Base-by-base conservation (phyloP, 345 rosid species). In the Clarkia xantiana region DNA sequence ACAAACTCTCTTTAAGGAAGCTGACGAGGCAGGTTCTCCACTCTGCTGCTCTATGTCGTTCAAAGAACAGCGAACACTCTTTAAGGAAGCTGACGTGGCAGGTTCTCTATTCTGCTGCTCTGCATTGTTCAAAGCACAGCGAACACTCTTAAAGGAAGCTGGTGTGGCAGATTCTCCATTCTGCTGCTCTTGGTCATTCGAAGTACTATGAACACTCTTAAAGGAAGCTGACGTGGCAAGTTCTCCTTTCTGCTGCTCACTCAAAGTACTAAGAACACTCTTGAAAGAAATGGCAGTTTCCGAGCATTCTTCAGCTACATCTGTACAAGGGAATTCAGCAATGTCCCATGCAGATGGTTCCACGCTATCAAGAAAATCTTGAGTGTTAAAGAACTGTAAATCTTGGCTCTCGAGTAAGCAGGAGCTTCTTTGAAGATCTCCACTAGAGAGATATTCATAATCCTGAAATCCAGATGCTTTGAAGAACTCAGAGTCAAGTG, bases 401-500 rank as follows among this genome's bases (percentile, higher is more conserved):
- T 22, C 5, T 22, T 22, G 25, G 5, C 25, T 29, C 36, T 10
- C 36, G 8, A 10, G 1, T 29, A 29, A 0, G 36, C 8, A n/a
- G n/a, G n/a, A n/a, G n/a, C n/a, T n/a, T n/a, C n/a, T 7, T 29
- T 29, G 36, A 29, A 29, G 42, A 51, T 63, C 67, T 43, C 63
- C 56, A 16, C 11, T 55, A 3, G 45, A 51, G 63, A 45, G 18
- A 46, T 49, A 61, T 12, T 66, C 48, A 36, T 69, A 61, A 55
- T 42, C 38, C 23, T 54, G 43, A 47, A 60, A 62, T 18, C 69
- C 81, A 45, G 72, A 71, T 8, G 70, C 78, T 53, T 71, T 56
- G 48, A 69, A 72, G 38, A 76, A 67, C 62, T 82, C 76, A 14
- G 52, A 58, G 18, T 71, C 71, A 44, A 48, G 11, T 10, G 76